phyloP scores from a whole-genome alignment of 2,329 filamentous ascomycete genomes.

The Phyllosticta capitalensis region DNA sequence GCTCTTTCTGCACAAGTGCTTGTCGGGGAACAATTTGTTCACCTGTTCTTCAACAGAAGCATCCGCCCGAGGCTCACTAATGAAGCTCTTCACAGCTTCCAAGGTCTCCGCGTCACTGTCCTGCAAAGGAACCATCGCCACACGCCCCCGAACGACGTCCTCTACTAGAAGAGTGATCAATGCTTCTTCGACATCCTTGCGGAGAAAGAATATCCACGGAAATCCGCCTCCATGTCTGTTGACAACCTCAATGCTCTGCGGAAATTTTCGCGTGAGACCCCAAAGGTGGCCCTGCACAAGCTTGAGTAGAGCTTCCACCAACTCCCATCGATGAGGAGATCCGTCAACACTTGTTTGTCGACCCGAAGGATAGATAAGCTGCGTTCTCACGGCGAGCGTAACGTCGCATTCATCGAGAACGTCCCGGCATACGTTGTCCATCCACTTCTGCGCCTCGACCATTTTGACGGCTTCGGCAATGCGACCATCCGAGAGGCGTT shows the following conservation, averaged over 20 bases:
- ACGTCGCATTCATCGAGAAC: constrained; percentile 53
- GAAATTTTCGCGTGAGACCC: constrained; percentile 30
- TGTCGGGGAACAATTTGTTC: constrained; percentile 23
- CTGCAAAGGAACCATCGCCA: constrained; percentile 19
- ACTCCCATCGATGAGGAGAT: constrained; percentile 31
- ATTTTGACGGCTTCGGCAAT: constrained; percentile 37
- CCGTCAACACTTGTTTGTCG: constrained; percentile 31
- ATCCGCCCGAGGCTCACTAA: constrained; percentile 20
- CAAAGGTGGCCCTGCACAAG: constrained; percentile 21
- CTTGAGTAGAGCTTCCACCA: constrained; percentile 26
- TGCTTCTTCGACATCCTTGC: constrained; percentile 25
- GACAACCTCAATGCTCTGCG: constrained; percentile 43
- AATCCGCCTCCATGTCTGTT: constrained; percentile 31
- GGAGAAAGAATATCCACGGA: constrained; percentile 49
- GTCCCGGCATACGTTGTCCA: constrained; percentile 45
- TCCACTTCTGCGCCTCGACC: constrained; percentile 42
- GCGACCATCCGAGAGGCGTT: constrained; percentile 43
- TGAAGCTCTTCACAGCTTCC: constrained; percentile 23
- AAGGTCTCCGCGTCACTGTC: constrained; percentile 19
- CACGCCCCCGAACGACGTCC: constrained; percentile 24
- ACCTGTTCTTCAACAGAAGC: constrained; percentile 15
- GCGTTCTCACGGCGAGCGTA: constrained; percentile 32
- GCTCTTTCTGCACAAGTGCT: constrained; percentile 31
- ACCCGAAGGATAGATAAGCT: constrained; percentile 37
- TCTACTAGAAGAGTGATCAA: constrained; percentile 22